These are phyloP conservation scores for Boletus coccyginus DNA, from an alignment of 768 basidiomycete genomes.

Conservation along the genomic window DNA sequence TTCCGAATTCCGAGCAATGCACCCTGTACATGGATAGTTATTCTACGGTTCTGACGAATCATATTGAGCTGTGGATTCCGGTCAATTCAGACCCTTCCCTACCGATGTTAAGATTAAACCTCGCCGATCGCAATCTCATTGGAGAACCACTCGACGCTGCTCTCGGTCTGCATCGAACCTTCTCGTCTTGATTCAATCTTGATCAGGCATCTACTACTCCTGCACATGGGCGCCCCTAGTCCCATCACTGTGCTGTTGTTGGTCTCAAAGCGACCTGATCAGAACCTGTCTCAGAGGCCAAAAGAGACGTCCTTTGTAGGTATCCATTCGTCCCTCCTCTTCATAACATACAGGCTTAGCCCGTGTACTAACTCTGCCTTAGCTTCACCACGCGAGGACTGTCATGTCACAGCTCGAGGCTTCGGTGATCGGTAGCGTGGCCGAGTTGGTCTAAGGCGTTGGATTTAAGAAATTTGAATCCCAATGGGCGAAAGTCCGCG, in stretches of 20 bases:
- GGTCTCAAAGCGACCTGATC: not conserved
- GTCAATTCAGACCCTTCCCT: not conserved
- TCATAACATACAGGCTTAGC: no score
- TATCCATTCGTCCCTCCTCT: no score
- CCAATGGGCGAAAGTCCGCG: constrained; percentile 82
- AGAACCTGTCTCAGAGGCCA: no score
- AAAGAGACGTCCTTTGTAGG: no score
- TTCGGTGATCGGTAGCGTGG: constrained; percentile 55
- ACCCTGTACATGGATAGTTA: constrained; percentile 20
- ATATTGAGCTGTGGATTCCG: not conserved
- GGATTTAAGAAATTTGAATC: constrained; percentile 80
- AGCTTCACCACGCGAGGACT: no score
- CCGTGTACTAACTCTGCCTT: no score
- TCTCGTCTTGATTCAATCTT: not conserved
- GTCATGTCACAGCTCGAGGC: not conserved
- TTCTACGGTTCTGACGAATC: not conserved
- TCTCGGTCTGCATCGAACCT: no score
- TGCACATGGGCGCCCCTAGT: no score
- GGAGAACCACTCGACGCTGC: not conserved
- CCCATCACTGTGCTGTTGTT: not conserved
- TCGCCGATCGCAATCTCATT: not conserved
- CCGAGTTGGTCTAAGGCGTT: constrained; percentile 92
- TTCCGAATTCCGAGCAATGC: constrained; percentile 17
- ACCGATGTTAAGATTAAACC: not conserved
- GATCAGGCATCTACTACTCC: no score